Base-by-base conservation (phyloP, 768 basidiomycete species). In the Tricholoma hemisulphureum region DNA sequence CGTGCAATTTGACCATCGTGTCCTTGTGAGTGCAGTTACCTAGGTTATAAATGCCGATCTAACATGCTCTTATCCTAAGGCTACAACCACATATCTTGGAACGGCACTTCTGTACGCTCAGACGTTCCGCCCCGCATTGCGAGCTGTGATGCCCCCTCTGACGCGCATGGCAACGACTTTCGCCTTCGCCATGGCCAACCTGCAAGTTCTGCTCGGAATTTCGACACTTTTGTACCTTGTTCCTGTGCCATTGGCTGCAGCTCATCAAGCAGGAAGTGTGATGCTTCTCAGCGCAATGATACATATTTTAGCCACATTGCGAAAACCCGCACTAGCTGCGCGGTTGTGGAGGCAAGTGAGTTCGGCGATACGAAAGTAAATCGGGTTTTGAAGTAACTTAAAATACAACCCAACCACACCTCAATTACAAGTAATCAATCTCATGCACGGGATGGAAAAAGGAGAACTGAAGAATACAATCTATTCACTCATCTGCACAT, bases 241-340 rank as follows among this genome's bases (percentile, higher is more conserved):
- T 2, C 97, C 97, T 1, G 83, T 93, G 1, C 92, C 92, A 2
- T 75, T 98, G 2, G 97, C 97, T 7, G 93, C 96, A 11, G 82
- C 88, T 29, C 97, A 99, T 69, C 97, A 99, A 71, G 96, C 93
- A 0, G 97, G 96, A 5, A 96, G 94, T 65, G 89, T 98, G 6
- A 80, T 88, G 35, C 77, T 99, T 6, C 75, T 99, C 48, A 95
- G 89, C 20, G 83, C 89, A 4, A 84, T 94, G 80, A 70, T 94
- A 2, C 93, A 93, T 51, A 69, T 95, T 3, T 74, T 90, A 6
- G 80, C 91, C 16, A 80, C 86, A 0, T 71, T 98, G 55, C 79
- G 93, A 32, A 76, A 81, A 55, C 95, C 95, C 0, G 79, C 87
- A 18, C 61, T 69, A 11, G 86, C 86, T 18, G 91, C 92, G 11